Evolutionary conservation across 1,139 yeast species (phyloP).

Genomic region (Sugiyamaella xylanicola): DNA sequence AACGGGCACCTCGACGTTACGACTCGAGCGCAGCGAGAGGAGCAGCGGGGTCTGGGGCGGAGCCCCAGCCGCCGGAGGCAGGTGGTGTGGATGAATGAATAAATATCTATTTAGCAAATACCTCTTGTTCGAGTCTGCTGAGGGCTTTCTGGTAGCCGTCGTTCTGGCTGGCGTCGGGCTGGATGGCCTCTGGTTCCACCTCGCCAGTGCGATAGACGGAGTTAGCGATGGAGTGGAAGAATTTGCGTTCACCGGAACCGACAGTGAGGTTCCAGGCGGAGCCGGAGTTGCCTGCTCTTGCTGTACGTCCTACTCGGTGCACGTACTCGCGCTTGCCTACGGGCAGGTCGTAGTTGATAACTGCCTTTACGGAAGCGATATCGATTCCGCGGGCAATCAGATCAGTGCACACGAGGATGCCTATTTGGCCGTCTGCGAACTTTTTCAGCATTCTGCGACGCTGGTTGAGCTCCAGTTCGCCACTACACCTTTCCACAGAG

Average conservation of each 20-base stretch:
- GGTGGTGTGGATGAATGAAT: background rate
- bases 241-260: constrained; percentile 75
- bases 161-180: constrained; percentile 30
- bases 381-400: constrained; percentile 95
- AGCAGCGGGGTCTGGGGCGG: constrained; percentile 3
- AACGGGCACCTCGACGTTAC: background rate
- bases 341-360: constrained; percentile 89
- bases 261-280: constrained; percentile 67
- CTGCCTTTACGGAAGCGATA: constrained; percentile 67
- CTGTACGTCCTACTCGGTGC: constrained; percentile 96
- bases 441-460: constrained; percentile 50
- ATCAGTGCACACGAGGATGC: constrained; percentile 82
- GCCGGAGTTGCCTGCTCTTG: constrained; percentile 84
- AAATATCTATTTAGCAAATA: constrained; percentile 28
- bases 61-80: constrained; percentile 9
- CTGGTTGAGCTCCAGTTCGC: constrained; percentile 42
- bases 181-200: constrained; percentile 10
- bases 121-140: constrained; percentile 49
- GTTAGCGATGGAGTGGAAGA: constrained; percentile 51
- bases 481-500: constrained; percentile 40
- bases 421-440: constrained; percentile 55
- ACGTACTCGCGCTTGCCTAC: constrained; percentile 87
- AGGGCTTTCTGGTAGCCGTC: constrained; percentile 50
- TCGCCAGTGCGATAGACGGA: constrained; percentile 31
- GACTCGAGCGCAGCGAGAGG: constrained; percentile 2